A percentile compares a stretch with the other conserved stretches of the same genome.
Evolutionary conservation across 768 basidiomycete genomes (phyloP).

Genomic region (Lactarius quietus): DNA sequence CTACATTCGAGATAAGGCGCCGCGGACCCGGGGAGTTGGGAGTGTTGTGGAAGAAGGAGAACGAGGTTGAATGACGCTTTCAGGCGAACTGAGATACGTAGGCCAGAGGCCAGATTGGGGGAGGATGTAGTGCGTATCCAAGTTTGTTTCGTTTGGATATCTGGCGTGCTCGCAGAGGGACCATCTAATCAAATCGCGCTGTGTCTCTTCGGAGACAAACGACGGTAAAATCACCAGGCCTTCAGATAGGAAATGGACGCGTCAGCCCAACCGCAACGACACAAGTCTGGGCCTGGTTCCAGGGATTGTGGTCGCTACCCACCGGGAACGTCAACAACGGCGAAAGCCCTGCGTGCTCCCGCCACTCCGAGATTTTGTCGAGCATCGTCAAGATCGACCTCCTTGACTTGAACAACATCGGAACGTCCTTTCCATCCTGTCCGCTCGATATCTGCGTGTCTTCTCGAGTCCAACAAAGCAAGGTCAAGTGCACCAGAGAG

Average conservation of each 20-base stretch:
- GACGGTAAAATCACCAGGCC: constrained; percentile 83
- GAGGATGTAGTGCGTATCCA: constrained; percentile 80
- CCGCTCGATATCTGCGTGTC: constrained; percentile 41
- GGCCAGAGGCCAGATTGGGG: constrained; percentile 81
- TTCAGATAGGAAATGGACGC: constrained; percentile 33
- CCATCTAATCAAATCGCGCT: constrained; percentile 67
- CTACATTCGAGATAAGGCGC: constrained; percentile 65
- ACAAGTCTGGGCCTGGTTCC: constrained; percentile 18
- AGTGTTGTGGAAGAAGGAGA: constrained; percentile 32
- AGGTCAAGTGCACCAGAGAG: constrained; percentile 67
- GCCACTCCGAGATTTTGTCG: background rate
- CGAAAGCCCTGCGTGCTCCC: constrained; percentile 37
- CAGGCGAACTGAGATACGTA: constrained; percentile 41
- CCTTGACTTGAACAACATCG: constrained; percentile 36
- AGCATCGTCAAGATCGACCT: constrained; percentile 32
- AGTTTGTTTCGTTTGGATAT: constrained; percentile 82
- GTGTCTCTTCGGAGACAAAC: constrained; percentile 58
- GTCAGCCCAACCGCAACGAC: background rate
- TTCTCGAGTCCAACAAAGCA: constrained; percentile 41
- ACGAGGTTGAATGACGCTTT: constrained; percentile 45
- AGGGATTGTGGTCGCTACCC: constrained; percentile 7
- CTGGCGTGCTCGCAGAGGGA: constrained; percentile 72
- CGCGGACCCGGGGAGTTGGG: constrained; percentile 49
- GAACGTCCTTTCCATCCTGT: constrained; percentile 49
- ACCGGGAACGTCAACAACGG: constrained; percentile 52